phyloP scores from a whole-genome alignment of 225 moss, liverwort and hornwort species.

The Neckera pumila region DNA sequence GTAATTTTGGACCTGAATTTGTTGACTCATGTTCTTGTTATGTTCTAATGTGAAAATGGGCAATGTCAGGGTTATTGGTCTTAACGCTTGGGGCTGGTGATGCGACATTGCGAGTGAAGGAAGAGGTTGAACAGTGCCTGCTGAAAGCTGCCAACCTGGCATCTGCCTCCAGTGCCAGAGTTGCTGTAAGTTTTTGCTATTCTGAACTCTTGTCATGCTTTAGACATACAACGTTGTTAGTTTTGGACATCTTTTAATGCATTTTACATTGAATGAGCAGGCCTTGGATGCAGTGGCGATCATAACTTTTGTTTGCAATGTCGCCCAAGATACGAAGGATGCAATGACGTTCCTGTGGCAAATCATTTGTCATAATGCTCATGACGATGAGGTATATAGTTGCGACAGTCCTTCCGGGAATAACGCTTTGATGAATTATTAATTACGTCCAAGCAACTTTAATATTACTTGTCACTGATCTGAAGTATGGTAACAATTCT shows the following conservation, averaged over 20 bases:
- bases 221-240: not conserved
- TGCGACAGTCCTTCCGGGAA: not conserved
- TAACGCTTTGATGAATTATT: not conserved
- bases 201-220: not conserved
- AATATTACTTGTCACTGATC: not conserved
- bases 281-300: slow-evolving; percentile 30
- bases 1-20: not conserved
- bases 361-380: not conserved
- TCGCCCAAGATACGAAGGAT: slow-evolving; percentile 9
- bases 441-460: not conserved
- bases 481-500: not conserved
- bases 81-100: slow-evolving; percentile 27
- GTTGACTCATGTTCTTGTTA: not conserved
- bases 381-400: slow-evolving; percentile 12
- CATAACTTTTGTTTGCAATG: slow-evolving; percentile 29
- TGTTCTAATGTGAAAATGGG: not conserved
- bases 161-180: slow-evolving; percentile 10
- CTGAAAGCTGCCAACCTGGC: slow-evolving; percentile 16
- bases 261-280: slow-evolving; percentile 5
- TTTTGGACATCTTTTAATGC: not conserved
- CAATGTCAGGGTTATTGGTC: slow-evolving; percentile 27
- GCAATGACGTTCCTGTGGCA: slow-evolving; percentile 24
- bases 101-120: slow-evolving; percentile 21
- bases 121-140: slow-evolving; percentile 16
- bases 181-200: slow-evolving; percentile 21